Evolutionary conservation across 1,284 basidiomycete genomes (phyloP), one percentile per base, ranked within the genome.

Genomic region (Ceratobasidium theobromae): DNA sequence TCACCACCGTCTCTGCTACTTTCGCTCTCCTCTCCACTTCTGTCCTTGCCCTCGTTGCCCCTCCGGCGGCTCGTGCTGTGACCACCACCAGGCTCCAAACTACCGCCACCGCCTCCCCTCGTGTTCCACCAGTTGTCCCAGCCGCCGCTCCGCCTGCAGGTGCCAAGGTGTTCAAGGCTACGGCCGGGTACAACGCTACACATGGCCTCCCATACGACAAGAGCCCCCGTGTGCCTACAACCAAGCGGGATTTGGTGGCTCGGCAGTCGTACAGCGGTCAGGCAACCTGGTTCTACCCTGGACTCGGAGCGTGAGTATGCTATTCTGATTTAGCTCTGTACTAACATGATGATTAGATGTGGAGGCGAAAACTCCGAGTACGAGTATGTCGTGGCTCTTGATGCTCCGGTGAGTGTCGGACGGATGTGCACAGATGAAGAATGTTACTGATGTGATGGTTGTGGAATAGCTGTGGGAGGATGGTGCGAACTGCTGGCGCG

Each of bases 281-380:
- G 2, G 49, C 49, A 3, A 52, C 49, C 2, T 52, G 27, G 25
- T 52, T 52, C 49, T 52, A 52, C 25, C 49, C 49, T 3, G 49
- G 49, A 28, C 49, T 52, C 16, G 49, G 49, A 52, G 49, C 49
- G 49, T 52, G 33, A 52, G 49, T 52, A 12, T 32, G 27, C 16
- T 33, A 9, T 11, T 23, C 14, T 30, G 49, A 52, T 6, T 5
- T 14, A 32, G 11, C 5, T 2, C 16, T 32, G n/a, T 8, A 30
- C 3, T 4, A 14, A 16, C 4, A 21, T 52, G 16, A 18, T 33
- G n/a, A n/a, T n/a, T n/a, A 52, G 49, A 3, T 52, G 49, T 28
- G 49, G 49, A 30, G 49, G 49, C 16, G 16, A 12, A 8, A 52
- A 52, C 49, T 16, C 11, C 27, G 14, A 52, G 28, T 52, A 23